These are phyloP conservation scores for Trichomonas tenax DNA, from an alignment of 208 protist genomes.

Conservation along the genomic window DNA sequence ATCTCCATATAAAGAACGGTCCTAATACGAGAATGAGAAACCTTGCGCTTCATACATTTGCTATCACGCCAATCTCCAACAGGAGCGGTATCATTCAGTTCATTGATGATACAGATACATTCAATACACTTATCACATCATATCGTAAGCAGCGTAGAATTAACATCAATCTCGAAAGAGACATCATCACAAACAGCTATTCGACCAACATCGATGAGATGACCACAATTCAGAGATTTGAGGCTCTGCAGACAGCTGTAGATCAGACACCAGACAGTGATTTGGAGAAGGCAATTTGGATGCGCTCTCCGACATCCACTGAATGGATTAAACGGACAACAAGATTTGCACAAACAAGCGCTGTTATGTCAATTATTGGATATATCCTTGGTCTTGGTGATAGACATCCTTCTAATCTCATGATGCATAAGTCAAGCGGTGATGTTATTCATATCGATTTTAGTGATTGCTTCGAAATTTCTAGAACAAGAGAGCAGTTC, in stretches of 20 bases:
- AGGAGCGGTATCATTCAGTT: background rate
- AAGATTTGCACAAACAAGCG: background rate
- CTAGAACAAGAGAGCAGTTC: background rate
- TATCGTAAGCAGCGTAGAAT: background rate
- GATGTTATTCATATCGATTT: conserved; percentile 22
- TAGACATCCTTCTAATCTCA: background rate
- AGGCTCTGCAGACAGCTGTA: background rate
- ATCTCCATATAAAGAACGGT: background rate
- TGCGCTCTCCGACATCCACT: background rate
- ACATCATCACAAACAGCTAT: background rate
- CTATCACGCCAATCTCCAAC: background rate
- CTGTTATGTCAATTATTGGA: background rate
- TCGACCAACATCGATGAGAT: background rate
- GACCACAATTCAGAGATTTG: background rate
- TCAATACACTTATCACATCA: background rate
- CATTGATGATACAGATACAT: background rate
- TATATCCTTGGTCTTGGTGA: background rate
- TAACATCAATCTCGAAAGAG: background rate
- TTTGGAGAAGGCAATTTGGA: background rate
- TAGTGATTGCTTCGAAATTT: conserved; percentile 32
- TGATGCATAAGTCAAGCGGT: background rate
- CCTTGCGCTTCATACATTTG: background rate
- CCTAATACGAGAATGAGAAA: background rate
- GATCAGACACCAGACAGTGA: background rate
- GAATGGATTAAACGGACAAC: background rate